Base-by-base conservation (phyloP, 192 early-diverging fungal species). In the Glomus cerebriforme region DNA sequence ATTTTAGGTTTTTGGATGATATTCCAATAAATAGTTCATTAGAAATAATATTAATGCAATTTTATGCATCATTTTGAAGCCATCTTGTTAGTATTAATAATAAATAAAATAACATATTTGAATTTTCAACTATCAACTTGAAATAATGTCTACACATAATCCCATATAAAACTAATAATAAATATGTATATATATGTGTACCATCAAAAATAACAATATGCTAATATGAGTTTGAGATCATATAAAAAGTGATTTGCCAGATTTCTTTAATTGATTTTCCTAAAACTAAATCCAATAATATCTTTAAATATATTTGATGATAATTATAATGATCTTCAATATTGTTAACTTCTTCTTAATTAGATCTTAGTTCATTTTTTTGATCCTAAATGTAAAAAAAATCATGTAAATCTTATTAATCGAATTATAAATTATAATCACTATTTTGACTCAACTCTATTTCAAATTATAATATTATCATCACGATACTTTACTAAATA, bases 61-160 rank as follows among this genome's bases (percentile, higher is more conserved):
- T 35, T 4, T 19, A 67, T 3, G 19, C 34, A 34, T 67, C 22
- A 67, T 67, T 19, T 67, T 35, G 65, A 37, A 67, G 34, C 4
- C 34, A 67, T 39, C 65, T 35, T 37, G 34, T 37, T 67, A 34
- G 34, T 17, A 67, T 67, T 67, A 32, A 34, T 19, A 67, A 22
- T 37, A 34, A 2, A 19, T 67, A 17, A 39, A 67, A 67, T 37
- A 67, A 17, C 0, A 19, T 19, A 34, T 35, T 35, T 17, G 34
- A 67, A 32, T 67, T 67, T n/a, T 67, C 34, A 22, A 67, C 22
- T 34, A 67, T 67, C 17, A 64, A 64, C 19, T 67, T 67, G 22
- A 67, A 67, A 7, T 67, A 67, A 22, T 67, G 17, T 3, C 19
- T 27, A 19, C 27, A 67, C 1, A 67, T 35, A 0, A 67, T 34